Conservation (phyloP, 225 moss, liverwort and hornwort species). For the Ulota crispa region DNA sequence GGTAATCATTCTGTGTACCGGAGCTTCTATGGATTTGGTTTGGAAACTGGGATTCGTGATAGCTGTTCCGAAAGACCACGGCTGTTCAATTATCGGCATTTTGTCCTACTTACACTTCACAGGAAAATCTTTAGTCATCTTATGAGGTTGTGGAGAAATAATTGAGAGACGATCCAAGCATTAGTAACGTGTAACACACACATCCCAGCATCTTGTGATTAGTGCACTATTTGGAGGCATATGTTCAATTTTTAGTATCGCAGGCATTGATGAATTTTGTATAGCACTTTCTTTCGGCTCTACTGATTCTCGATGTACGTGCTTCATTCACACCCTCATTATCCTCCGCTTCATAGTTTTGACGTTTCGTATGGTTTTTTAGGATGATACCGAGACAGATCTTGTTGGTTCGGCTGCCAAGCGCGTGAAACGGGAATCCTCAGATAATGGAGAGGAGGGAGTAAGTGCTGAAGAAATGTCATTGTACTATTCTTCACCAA, state of each 20-base stretch:
- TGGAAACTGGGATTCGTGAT: background rate
- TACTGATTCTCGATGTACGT: background rate
- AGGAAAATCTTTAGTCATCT: background rate
- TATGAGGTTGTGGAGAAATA: background rate
- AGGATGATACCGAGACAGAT: slow-evolving; percentile 59
- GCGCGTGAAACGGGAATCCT: slow-evolving; percentile 61
- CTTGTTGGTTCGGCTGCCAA: slow-evolving; percentile 67
- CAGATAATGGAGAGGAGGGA: slow-evolving; percentile 70
- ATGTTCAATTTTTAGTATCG: background rate
- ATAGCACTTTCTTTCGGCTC: background rate
- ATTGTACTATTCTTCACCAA: slow-evolving; percentile 79
- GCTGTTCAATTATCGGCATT: background rate
- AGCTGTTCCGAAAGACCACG: background rate
- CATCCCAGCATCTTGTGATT: background rate
- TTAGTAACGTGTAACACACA: background rate
- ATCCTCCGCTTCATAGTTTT: background rate
- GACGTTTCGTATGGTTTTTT: background rate
- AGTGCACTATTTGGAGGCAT: slow-evolving; percentile 1
- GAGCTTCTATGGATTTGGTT: slow-evolving; percentile 9
- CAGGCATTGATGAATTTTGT: slow-evolving; percentile 2
- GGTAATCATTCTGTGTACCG: slow-evolving; percentile 33
- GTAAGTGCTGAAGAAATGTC: slow-evolving; percentile 91
- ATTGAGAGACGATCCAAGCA: background rate
- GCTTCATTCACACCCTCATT: background rate
- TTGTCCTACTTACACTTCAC: background rate